Base-by-base conservation (phyloP, 768 basidiomycete species). In the Mycena vitilis region DNA sequence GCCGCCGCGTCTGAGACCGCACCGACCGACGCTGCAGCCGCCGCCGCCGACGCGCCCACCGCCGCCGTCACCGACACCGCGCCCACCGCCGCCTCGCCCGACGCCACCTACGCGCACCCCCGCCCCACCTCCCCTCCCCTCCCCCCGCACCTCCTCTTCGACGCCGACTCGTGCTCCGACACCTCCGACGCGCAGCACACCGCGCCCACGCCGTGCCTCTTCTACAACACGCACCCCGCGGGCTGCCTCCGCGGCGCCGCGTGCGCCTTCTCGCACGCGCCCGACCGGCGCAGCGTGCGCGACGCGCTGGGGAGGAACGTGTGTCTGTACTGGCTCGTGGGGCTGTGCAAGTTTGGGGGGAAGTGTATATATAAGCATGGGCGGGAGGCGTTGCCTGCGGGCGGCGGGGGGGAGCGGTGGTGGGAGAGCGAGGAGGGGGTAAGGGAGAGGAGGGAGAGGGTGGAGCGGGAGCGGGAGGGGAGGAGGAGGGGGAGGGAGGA, bases 321-420 rank as follows among this genome's bases (percentile, higher is more conserved):
- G 20, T 84, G 82, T 66, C 45, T 77, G 10, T 77, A 77, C 68
- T 79, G 74, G 67, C 69, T 83, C 23, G 69, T 82, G 18, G 78
- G 75, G 11, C 42, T 62, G 6, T 82, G 83, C 76, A 77, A 76
- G 65, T 82, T 79, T 70, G 75, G 74, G 37, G 65, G 69, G 10
- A 75, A 73, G 38, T 84, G 82, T 69, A 75, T 71, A 11, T 83
- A 84, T 60, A 55, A 75, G 60, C 83, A 84, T 66, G 58, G 48
- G 16, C 25, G 60, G 49, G 66, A 73, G 56, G 66, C 71, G 53
- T 65, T 60, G 13, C n/a, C n/a, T n/a, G n/a, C n/a, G n/a, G n/a
- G n/a, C n/a, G n/a, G n/a, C n/a, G n/a, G n/a, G n/a, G 37, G 60
- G 22, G 72, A 70, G 20, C 42, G 38, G 68, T 57, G 55, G 71